Conservation (phyloP, 2,329 filamentous ascomycete genomes). For the Trichoderma arundinaceum region DNA sequence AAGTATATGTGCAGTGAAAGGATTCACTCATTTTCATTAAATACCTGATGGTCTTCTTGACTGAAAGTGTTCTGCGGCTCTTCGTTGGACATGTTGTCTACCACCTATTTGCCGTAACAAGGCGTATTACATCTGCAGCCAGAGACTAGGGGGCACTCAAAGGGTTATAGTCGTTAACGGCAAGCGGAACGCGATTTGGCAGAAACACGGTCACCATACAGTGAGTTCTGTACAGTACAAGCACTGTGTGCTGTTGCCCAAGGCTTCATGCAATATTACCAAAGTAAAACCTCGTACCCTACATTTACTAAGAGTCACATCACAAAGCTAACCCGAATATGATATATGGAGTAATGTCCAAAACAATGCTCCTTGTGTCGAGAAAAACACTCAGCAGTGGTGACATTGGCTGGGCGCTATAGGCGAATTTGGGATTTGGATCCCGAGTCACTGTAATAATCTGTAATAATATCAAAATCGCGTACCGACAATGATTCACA, state of each 20-base stretch:
- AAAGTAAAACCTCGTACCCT: too few species aligned
- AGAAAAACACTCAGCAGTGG: too few species aligned
- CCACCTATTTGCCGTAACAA: not conserved
- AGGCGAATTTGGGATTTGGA: too few species aligned
- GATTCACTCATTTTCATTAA: not conserved
- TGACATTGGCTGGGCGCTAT: too few species aligned
- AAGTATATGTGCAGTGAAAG: not conserved
- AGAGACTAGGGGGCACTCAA: not conserved
- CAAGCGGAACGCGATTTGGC: slow-evolving; percentile 16
- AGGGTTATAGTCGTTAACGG: not conserved
- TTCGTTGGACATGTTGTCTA: slow-evolving; percentile 37
- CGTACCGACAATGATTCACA: not conserved
- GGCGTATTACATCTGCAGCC: not conserved
- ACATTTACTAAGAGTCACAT: too few species aligned
- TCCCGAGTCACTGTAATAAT: too few species aligned
- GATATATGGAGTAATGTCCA: too few species aligned
- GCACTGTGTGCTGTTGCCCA: not conserved
- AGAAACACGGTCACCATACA: slow-evolving; percentile 19
- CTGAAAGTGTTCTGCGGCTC: slow-evolving; percentile 37
- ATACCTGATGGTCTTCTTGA: slow-evolving; percentile 55
- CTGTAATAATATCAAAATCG: too few species aligned
- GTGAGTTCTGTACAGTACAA: not conserved
- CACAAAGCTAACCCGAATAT: too few species aligned
- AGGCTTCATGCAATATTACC: not conserved
- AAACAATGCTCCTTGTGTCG: too few species aligned